phyloP scores from a whole-genome alignment of 2,329 filamentous ascomycete species.

The Moelleriella libera region DNA sequence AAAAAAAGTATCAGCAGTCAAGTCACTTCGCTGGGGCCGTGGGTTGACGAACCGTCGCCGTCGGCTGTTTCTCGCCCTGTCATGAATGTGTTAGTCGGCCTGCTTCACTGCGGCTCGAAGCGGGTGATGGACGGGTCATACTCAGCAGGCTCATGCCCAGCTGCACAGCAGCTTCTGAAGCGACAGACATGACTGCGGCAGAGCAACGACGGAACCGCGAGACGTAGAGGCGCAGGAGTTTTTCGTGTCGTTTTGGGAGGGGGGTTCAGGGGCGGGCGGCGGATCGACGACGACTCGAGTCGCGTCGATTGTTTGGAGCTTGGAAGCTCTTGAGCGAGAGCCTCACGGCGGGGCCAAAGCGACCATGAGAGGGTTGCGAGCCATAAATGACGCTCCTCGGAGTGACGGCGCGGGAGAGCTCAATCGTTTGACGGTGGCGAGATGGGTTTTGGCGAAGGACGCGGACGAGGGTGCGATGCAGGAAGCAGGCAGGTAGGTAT shows the following conservation, averaged over 20 bases:
- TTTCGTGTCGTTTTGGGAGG: no score
- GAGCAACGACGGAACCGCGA: neutral
- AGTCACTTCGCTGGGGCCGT: neutral
- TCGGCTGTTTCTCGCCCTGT: constrained; percentile 14
- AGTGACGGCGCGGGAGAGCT: no score
- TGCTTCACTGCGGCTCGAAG: neutral
- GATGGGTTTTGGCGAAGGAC: no score
- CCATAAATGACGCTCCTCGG: no score
- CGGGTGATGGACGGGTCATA: constrained; percentile 8
- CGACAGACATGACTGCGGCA: constrained; percentile 9
- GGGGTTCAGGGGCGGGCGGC: no score
- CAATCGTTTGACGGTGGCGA: no score
- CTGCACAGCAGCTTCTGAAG: constrained; percentile 10
- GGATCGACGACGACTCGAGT: no score
- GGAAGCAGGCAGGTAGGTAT: no score
- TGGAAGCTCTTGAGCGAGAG: constrained; percentile 7
- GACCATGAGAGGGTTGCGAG: constrained; percentile 7
- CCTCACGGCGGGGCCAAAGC: constrained; percentile 9
- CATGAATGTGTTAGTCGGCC: neutral
- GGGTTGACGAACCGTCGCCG: constrained; percentile 16
- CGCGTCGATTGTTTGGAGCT: neutral
- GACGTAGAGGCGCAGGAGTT: no score
- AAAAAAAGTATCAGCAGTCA: neutral
- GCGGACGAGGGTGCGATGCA: no score
- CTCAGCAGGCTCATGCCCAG: constrained; percentile 18